These are phyloP conservation scores for Aphanomyces cochlioides DNA, from an alignment of 352 stramenopile species.

Conservation along the genomic window DNA sequence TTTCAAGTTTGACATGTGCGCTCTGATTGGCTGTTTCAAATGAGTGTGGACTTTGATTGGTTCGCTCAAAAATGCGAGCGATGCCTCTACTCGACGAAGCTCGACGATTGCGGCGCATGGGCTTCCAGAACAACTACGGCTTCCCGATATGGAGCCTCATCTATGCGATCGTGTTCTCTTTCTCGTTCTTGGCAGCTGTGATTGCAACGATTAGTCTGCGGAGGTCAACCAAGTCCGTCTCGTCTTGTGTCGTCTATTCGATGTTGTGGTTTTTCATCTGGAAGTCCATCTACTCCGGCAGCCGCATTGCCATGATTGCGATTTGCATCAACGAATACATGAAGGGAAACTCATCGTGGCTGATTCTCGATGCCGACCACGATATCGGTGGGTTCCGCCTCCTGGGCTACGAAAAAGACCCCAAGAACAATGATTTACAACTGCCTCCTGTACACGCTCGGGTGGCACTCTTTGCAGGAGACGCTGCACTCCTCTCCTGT, in stretches of 20 bases:
- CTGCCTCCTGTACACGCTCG: conserved; percentile 6
- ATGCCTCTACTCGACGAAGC: no score
- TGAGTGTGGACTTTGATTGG: neutral
- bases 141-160: conserved; percentile 25
- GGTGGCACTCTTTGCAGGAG: conserved; percentile 19
- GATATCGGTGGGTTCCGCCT: conserved; percentile 25
- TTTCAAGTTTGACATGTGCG: neutral
- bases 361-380: conserved; percentile 13
- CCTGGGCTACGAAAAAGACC: conserved; percentile 7
- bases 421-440: conserved; percentile 7
- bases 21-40: conserved; percentile 7
- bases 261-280: conserved; percentile 26
- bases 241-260: conserved; percentile 23
- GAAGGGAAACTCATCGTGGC: conserved; percentile 7
- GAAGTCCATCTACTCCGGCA: conserved; percentile 12
- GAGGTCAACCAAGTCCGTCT: conserved; percentile 16
- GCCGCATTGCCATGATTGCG: conserved; percentile 12
- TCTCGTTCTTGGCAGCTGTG: conserved; percentile 23
- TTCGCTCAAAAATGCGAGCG: neutral
- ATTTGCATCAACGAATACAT: conserved; percentile 15
- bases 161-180: conserved; percentile 16
- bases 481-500: conserved; percentile 16
- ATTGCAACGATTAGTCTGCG: neutral
- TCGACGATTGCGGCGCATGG: neutral
- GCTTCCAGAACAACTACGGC: neutral